Conservation (phyloP, 164 flowering plant genomes). For the Chimonanthus salicifolius region DNA sequence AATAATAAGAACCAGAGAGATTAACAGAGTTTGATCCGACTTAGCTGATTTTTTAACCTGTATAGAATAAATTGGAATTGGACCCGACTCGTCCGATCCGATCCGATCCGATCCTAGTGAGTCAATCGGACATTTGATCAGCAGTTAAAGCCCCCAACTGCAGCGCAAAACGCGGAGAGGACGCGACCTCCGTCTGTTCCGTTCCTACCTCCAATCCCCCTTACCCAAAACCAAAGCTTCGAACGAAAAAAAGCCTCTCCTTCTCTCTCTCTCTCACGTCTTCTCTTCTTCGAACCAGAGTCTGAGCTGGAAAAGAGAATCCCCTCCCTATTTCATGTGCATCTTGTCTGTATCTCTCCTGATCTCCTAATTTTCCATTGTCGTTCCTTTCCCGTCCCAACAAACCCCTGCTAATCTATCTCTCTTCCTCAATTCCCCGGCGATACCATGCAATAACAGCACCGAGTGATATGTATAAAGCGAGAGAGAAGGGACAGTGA, state of each 20-base stretch:
- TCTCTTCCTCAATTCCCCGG: not conserved
- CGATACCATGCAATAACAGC: not conserved
- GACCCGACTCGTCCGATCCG: not conserved
- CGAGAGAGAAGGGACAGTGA: not conserved
- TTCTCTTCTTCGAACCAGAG: not conserved
- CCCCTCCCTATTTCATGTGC: constrained; percentile 7
- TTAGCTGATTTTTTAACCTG: no score
- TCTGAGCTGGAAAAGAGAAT: constrained; percentile 2
- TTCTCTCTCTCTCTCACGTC: constrained; percentile 1
- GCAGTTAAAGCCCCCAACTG: constrained; percentile 7
- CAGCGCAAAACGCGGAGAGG: constrained; percentile 7
- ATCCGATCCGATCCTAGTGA: not conserved
- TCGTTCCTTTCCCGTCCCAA: not conserved
- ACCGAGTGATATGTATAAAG: not conserved
- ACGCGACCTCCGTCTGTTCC: not conserved
- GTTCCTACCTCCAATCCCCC: not conserved
- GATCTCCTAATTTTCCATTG: not conserved
- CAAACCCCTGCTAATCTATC: not conserved
- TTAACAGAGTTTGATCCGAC: no score
- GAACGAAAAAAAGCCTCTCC: not conserved
- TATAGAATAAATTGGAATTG: no score
- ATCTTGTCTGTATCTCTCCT: not conserved
- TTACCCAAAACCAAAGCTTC: not conserved
- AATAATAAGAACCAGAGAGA: no score
- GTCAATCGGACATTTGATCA: no score